Evolutionary conservation across 352 stramenopile species (phyloP).

Genomic region (Phytophthora pinifolia): DNA sequence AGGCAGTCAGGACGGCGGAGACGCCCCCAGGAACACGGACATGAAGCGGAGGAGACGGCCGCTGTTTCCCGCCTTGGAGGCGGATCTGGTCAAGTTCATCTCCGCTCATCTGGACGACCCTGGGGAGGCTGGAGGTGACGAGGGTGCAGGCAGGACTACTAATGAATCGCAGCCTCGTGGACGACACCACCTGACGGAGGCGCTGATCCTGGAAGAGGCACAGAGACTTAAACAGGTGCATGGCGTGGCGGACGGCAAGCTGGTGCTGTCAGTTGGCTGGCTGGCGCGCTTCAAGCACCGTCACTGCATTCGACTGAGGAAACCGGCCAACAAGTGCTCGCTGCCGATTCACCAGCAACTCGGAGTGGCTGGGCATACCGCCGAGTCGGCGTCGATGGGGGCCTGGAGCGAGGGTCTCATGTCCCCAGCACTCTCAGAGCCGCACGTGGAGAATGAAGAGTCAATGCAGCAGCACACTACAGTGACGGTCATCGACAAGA

Average conservation of each 20-base stretch:
- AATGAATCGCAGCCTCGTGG: neutral
- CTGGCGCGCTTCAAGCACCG: conserved; percentile 72
- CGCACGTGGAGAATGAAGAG: neutral
- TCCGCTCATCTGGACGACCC: conserved; percentile 21
- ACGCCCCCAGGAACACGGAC: conserved; percentile 57
- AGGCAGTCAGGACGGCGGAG: conserved; percentile 21
- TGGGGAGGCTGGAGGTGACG: neutral
- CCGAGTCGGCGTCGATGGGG: conserved; percentile 2
- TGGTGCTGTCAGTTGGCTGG: conserved; percentile 76
- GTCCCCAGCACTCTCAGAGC: conserved; percentile 1
- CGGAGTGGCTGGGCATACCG: neutral
- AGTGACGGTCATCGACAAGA: conserved; percentile 3
- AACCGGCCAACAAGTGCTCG: conserved; percentile 25
- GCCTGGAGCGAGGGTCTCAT: conserved; percentile 13
- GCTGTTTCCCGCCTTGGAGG: conserved; percentile 70
- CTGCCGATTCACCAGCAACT: conserved; percentile 1
- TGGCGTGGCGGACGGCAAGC: conserved; percentile 58
- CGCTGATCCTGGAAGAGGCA: conserved; percentile 73
- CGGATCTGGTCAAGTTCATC: conserved; percentile 63
- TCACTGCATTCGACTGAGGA: conserved; percentile 68
- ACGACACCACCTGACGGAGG: conserved; percentile 48
- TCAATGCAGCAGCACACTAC: neutral
- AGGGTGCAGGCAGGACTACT: neutral
- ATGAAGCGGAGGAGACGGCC: conserved; percentile 78
- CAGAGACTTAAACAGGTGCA: conserved; percentile 71